These are phyloP conservation scores for Rhizopus stolonifer DNA, from an alignment of 371 early-diverging fungal genomes.

Conservation along the genomic window DNA sequence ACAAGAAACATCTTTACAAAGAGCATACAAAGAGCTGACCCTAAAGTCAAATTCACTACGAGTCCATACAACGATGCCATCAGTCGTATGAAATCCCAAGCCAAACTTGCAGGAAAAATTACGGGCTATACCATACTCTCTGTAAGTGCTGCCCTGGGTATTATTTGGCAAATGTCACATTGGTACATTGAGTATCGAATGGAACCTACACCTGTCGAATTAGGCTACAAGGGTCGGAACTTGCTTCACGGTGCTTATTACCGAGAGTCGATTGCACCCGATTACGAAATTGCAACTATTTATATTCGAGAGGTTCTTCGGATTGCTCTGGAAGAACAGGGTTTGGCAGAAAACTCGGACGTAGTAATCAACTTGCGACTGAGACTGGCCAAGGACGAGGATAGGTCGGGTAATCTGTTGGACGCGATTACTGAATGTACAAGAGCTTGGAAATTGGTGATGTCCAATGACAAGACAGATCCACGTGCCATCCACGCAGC, in stretches of 20 bases:
- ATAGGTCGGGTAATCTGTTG: slow-evolving; percentile 39
- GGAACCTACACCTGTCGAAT: slow-evolving; percentile 41
- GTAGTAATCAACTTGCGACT: slow-evolving; percentile 35
- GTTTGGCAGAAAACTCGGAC: slow-evolving; percentile 25
- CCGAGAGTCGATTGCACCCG: slow-evolving; percentile 42
- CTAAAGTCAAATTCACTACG: slow-evolving; percentile 23
- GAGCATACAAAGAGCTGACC: neutral
- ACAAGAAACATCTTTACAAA: neutral
- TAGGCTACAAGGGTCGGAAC: slow-evolving; percentile 43
- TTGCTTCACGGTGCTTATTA: slow-evolving; percentile 52
- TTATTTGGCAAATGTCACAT: slow-evolving; percentile 49
- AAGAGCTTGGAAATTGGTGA: slow-evolving; percentile 35
- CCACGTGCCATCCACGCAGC: slow-evolving; percentile 19
- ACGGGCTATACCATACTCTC: slow-evolving; percentile 34
- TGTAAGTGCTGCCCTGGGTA: slow-evolving; percentile 23
- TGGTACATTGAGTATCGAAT: slow-evolving; percentile 48
- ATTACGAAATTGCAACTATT: slow-evolving; percentile 38
- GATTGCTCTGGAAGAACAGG: slow-evolving; percentile 40
- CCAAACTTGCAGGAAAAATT: slow-evolving; percentile 34
- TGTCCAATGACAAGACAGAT: slow-evolving; percentile 1
- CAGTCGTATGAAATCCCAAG: slow-evolving; percentile 22
- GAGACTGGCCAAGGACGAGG: slow-evolving; percentile 40
- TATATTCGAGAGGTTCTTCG: slow-evolving; percentile 42
- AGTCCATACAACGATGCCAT: slow-evolving; percentile 38
- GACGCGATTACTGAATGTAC: slow-evolving; percentile 49